Conservation (phyloP, 345 rosid species). For the Cardamine resedifolia region DNA sequence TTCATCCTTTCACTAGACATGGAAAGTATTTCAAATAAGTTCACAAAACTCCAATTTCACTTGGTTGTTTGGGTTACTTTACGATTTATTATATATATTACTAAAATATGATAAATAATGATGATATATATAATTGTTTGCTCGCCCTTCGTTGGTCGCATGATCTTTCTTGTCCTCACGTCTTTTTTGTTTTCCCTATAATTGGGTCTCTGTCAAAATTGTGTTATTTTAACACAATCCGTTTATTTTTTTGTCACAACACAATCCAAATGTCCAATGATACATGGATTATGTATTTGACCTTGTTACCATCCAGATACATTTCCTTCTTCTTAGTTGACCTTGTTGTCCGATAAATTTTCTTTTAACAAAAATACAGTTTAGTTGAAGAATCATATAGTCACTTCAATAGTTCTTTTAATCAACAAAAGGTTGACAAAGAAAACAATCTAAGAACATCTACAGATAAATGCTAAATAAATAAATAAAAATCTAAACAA, state of each 20-base stretch:
- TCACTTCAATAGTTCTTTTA: too few relatives aligned
- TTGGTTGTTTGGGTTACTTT: not conserved
- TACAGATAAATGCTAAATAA: too few relatives aligned
- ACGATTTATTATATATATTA: not conserved
- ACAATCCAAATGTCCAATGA: not conserved
- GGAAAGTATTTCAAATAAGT: too few relatives aligned
- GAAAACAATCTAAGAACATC: too few relatives aligned
- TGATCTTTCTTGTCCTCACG: slow-evolving; percentile 28
- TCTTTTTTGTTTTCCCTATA: not conserved
- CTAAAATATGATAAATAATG: not conserved
- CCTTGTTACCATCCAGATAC: not conserved
- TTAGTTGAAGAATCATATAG: too few relatives aligned
- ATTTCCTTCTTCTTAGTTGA: not conserved
- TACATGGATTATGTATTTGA: not conserved
- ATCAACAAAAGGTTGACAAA: too few relatives aligned
- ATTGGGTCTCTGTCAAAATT: not conserved
- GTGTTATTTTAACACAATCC: not conserved
- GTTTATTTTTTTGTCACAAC: too few relatives aligned
- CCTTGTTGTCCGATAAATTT: too few relatives aligned
- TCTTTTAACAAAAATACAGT: too few relatives aligned
- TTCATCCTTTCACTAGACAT: not conserved
- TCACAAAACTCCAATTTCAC: not conserved
- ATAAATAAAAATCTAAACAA: too few relatives aligned
- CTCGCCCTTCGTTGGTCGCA: slow-evolving; percentile 6
- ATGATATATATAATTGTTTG: not conserved